A percentile compares a stretch with the other conserved stretches of the same genome.
Conservation (phyloP, 1,284 basidiomycete genomes). For the Naganishia sp. region DNA sequence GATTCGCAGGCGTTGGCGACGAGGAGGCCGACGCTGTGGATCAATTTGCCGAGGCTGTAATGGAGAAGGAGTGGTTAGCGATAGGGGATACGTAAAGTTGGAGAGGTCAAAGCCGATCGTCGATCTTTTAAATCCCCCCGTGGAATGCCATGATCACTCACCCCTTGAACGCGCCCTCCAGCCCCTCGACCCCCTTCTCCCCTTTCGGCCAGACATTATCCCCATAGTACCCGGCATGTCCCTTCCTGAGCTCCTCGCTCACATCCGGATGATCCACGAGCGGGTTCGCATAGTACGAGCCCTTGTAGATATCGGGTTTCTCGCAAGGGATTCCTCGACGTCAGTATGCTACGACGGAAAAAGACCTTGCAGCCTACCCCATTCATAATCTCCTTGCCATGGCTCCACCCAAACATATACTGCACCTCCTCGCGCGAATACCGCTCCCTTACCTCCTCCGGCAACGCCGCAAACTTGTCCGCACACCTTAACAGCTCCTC, state of each 20-base stretch:
- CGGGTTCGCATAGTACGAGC: slow-evolving; percentile 90
- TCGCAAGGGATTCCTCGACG: background rate
- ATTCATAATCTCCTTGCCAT: slow-evolving; percentile 96
- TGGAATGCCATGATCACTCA: slow-evolving; percentile 45
- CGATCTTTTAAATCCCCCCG: no score
- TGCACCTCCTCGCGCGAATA: slow-evolving; percentile 58
- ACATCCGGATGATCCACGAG: slow-evolving; percentile 66
- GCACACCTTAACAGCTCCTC: slow-evolving; percentile 70
- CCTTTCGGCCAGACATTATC: slow-evolving; percentile 65
- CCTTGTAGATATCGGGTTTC: slow-evolving; percentile 47
- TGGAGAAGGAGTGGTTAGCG: background rate
- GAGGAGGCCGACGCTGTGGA: slow-evolving; percentile 75
- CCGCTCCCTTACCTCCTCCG: slow-evolving; percentile 65
- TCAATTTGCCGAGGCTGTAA: slow-evolving; percentile 61
- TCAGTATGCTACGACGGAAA: no score
- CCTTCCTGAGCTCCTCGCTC: slow-evolving; percentile 57
- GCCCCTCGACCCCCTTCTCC: slow-evolving; percentile 67
- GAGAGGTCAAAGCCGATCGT: background rate
- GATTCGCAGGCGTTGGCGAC: slow-evolving; percentile 81
- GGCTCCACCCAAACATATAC: slow-evolving; percentile 79
- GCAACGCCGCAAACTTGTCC: slow-evolving; percentile 70
- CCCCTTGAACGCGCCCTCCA: slow-evolving; percentile 83
- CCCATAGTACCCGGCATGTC: slow-evolving; percentile 44
- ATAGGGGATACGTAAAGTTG: background rate
- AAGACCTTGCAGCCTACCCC: slow-evolving; percentile 60